These are phyloP conservation scores for Acanthamoeba divionensis DNA, from an alignment of 208 protist genomes.

Conservation along the genomic window DNA sequence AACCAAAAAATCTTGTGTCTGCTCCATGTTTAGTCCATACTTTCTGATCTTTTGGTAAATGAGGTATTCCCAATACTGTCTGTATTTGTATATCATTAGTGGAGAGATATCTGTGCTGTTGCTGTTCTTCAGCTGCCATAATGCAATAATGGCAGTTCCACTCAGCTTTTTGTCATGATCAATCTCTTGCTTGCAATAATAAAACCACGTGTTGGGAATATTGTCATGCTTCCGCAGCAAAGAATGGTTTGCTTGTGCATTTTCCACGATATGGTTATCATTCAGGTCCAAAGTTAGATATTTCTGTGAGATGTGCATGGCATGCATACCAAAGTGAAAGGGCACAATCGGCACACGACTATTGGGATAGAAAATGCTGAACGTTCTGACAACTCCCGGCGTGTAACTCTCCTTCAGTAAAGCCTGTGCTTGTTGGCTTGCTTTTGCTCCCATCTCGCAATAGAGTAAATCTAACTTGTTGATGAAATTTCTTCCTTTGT, in stretches of 20 bases:
- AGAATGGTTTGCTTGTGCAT: background rate
- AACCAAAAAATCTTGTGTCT: background rate
- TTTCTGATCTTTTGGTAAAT: background rate
- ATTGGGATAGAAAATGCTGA: constrained; percentile 11
- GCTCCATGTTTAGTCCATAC: background rate
- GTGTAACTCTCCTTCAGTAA: background rate
- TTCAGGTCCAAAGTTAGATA: background rate
- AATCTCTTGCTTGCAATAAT: constrained; percentile 1
- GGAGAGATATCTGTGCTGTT: background rate
- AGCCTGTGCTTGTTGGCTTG: background rate
- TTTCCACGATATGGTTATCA: background rate
- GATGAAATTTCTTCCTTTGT: too few relatives aligned
- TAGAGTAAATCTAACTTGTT: too few relatives aligned
- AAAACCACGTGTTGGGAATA: too few relatives aligned
- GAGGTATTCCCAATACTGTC: background rate
- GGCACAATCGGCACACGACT: background rate
- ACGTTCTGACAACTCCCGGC: background rate
- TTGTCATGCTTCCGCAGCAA: background rate
- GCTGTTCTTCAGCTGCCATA: background rate
- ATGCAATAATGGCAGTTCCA: background rate
- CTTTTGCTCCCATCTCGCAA: too few relatives aligned
- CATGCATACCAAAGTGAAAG: background rate
- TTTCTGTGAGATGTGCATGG: background rate
- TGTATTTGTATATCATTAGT: background rate
- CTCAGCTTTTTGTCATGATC: background rate